Evolutionary conservation across 495 filamentous ascomycete species (phyloP), one percentile per base, ranked within the genome.

Genomic region (Apodospora peruviana): DNA sequence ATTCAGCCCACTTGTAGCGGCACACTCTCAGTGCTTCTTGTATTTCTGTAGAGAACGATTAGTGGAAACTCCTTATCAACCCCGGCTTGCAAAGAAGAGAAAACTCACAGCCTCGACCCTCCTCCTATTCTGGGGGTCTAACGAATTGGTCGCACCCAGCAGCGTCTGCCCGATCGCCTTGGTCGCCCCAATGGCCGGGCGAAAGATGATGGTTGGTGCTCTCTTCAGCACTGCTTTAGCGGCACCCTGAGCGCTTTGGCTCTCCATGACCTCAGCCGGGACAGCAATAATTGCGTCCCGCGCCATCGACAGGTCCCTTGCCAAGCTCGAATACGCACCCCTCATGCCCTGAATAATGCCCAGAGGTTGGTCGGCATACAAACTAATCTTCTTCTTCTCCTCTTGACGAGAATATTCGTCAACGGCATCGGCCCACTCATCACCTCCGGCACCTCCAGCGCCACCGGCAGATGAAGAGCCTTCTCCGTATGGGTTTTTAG

Each of bases 231-330:
- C 84, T 1, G 86, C 94, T 55, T 74, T 81, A 27, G 87, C 87
- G 2, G 86, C 90, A 12, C 89, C 91, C 49, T 83, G 82, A 11
- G 91, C 90, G 57, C 79, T 90, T 32, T 80, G 79, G 55, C 87
- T 88, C 61, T 97, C 91, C 69, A 93, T 82, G 0, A 94, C 78
- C 67, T 97, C 94, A 1, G 83, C 86, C 1, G 91, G 90, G 29
- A 97, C 87, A n/a, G 90, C 91, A 57, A 96, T 86, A 51, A 97
- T 88, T 1, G 91, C 94, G 68, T 97, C 88, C 48, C 83, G 77
- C 11, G 93, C 85, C 20, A 88, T 70, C 20, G 90, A 73, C 44
- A 99, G 73, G 65, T 99, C 95, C 12, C 88, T 81, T 55, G 91
- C 85, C 25, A 99, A 77, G 51, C 88, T 85, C 24, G 79, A 69